These are phyloP conservation scores for Coniochaeta prunicola DNA, from an alignment of 2,329 filamentous ascomycete species.

Conservation along the genomic window DNA sequence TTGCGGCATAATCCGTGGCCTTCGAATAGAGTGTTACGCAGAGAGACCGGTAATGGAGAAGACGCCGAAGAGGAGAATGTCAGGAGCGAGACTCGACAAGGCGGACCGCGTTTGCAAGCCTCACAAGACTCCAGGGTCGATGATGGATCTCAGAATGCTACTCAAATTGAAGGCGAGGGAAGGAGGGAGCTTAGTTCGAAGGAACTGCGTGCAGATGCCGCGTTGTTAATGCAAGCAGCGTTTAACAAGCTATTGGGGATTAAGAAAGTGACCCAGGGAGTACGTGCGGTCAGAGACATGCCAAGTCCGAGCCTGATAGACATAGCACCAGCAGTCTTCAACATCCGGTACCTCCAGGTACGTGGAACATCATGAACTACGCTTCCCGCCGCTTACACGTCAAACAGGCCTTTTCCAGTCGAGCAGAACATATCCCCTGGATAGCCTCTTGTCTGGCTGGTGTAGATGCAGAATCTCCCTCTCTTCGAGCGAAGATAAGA, in stretches of 20 bases:
- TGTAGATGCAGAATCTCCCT: neutral
- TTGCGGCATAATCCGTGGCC: neutral
- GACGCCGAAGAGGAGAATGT: neutral
- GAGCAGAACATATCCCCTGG: neutral
- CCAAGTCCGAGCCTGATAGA: neutral
- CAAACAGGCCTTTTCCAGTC: neutral
- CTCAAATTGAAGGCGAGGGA: no score
- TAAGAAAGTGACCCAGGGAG: neutral
- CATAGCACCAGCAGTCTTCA: conserved; percentile 1
- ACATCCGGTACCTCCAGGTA: neutral
- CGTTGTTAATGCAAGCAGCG: neutral
- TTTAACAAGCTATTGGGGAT: neutral
- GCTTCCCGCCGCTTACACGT: neutral
- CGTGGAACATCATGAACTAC: neutral
- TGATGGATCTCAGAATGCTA: neutral
- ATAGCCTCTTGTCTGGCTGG: neutral
- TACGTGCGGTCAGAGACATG: neutral
- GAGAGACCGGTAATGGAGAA: neutral
- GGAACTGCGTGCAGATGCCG: neutral
- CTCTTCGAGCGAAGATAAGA: neutral
- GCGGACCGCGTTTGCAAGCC: neutral
- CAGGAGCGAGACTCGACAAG: neutral
- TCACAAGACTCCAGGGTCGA: neutral
- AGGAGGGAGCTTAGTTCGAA: neutral
- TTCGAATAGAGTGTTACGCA: neutral